A percentile compares a stretch with the other conserved stretches of the same genome.
phyloP scores from a whole-genome alignment of 2,329 filamentous ascomycete genomes.

The Fusarium stilboides region DNA sequence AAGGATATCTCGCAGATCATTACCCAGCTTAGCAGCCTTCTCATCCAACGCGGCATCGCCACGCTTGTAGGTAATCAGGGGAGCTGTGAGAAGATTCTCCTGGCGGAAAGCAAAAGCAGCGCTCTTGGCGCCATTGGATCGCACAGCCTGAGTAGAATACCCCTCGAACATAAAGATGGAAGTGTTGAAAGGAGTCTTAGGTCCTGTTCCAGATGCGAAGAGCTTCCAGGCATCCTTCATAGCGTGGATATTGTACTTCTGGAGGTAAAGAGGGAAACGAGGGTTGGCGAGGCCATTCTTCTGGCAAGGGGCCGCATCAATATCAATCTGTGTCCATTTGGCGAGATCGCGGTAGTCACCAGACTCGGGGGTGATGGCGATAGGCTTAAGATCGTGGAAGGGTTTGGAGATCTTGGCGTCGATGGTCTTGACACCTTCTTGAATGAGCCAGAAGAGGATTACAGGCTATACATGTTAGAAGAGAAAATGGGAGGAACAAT shows the following conservation, averaged over 20 bases:
- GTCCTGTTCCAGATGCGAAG: slow-evolving; percentile 34
- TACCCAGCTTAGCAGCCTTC: slow-evolving; percentile 38
- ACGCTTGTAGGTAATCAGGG: slow-evolving; percentile 42
- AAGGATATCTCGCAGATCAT: slow-evolving; percentile 34
- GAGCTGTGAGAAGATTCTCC: slow-evolving; percentile 44
- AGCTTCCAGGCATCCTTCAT: slow-evolving; percentile 38
- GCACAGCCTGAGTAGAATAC: slow-evolving; percentile 62
- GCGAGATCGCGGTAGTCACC: slow-evolving; percentile 46
- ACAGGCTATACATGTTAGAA: slow-evolving; percentile 53
- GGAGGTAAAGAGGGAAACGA: slow-evolving; percentile 47
- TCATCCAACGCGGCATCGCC: slow-evolving; percentile 30
- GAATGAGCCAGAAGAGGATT: slow-evolving; percentile 61
- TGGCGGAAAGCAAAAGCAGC: slow-evolving; percentile 46
- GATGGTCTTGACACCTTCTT: slow-evolving; percentile 61
- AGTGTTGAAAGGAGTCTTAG: slow-evolving; percentile 35
- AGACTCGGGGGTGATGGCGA: slow-evolving; percentile 50
- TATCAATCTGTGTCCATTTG: slow-evolving; percentile 41
- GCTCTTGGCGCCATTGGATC: background rate
- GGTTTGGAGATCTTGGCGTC: slow-evolving; percentile 59
- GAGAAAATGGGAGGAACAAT: fast-evolving
- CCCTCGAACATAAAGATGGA: slow-evolving; percentile 70
- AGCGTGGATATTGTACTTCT: slow-evolving; percentile 36
- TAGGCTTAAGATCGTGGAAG: slow-evolving; percentile 61
- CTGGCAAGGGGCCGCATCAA: slow-evolving; percentile 39
- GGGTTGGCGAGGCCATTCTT: slow-evolving; percentile 47